A percentile compares a stretch with the other conserved stretches of the same genome.
Evolutionary conservation across 164 flowering plant species (phyloP).

Genomic region (Aristolochia fimbriata): DNA sequence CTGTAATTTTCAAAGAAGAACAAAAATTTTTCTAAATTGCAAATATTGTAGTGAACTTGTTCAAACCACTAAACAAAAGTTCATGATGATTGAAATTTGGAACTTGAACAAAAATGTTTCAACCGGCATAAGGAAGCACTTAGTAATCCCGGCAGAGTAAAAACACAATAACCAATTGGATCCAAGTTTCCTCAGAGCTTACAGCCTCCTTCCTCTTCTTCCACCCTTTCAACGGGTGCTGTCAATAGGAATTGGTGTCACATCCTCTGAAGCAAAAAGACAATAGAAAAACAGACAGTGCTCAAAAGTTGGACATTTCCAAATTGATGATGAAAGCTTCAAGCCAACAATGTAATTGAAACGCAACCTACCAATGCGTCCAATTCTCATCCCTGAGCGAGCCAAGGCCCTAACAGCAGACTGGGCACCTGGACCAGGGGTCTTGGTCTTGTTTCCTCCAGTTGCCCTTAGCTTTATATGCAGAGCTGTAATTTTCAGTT

Average conservation of each 20-base stretch:
- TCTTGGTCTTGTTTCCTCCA: conserved; percentile 75
- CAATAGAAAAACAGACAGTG: not conserved
- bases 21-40: too few relatives aligned
- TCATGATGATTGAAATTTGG: too few relatives aligned
- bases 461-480: conserved; percentile 74
- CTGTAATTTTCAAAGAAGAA: too few relatives aligned
- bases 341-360: too few relatives aligned
- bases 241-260: conserved; percentile 5
- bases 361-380: conserved; percentile 61
- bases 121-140: too few relatives aligned
- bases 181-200: not conserved
- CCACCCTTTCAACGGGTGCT: conserved; percentile 11
- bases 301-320: too few relatives aligned
- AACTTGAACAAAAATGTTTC: too few relatives aligned
- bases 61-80: too few relatives aligned
- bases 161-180: too few relatives aligned
- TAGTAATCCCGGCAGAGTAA: too few relatives aligned
- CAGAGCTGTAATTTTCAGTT: conserved; percentile 57
- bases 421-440: conserved; percentile 83
- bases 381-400: conserved; percentile 53
- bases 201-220: conserved; percentile 10
- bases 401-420: conserved; percentile 68
- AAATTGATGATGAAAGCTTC: too few relatives aligned
- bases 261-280: conserved; percentile 2
- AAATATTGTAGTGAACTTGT: too few relatives aligned